Evolutionary conservation across 225 moss, liverwort and hornwort genomes (phyloP).

Genomic region (Sphagnum tenellum): DNA sequence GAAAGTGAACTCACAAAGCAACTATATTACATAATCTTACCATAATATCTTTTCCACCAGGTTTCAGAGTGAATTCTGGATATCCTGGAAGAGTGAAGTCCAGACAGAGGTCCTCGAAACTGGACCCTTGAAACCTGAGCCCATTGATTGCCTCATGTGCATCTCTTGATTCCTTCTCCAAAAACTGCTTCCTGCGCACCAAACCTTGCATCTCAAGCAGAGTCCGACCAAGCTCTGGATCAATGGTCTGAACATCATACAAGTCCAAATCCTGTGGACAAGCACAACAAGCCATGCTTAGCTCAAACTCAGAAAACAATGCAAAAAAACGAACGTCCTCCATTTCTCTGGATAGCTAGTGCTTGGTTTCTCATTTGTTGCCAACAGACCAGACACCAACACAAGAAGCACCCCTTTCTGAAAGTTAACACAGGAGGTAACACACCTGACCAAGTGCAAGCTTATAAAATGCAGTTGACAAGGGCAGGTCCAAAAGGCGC

Average conservation of each 20-base stretch:
- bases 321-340: not conserved
- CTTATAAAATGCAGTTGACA: conserved; percentile 82
- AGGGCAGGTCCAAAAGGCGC: conserved; percentile 74
- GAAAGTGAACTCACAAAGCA: not conserved
- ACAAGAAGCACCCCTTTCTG: conserved; percentile 4
- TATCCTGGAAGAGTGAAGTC: conserved; percentile 97
- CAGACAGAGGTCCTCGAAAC: conserved; percentile 76
- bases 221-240: conserved; percentile 72
- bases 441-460: conserved; percentile 85
- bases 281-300: not conserved
- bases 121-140: conserved; percentile 50
- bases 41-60: conserved; percentile 52
- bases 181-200: conserved; percentile 61
- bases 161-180: conserved; percentile 34
- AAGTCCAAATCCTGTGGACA: conserved; percentile 74
- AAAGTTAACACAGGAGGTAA: not conserved
- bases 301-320: not conserved
- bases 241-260: conserved; percentile 65
- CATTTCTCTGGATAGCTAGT: not conserved
- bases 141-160: conserved; percentile 23
- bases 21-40: conserved; percentile 17
- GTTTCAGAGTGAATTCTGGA: conserved; percentile 61
- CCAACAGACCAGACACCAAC: not conserved
- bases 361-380: not conserved
- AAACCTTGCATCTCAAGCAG: conserved; percentile 83